Conservation (phyloP, 441 rosid species). For the Euphorbia schlechtendalii region DNA sequence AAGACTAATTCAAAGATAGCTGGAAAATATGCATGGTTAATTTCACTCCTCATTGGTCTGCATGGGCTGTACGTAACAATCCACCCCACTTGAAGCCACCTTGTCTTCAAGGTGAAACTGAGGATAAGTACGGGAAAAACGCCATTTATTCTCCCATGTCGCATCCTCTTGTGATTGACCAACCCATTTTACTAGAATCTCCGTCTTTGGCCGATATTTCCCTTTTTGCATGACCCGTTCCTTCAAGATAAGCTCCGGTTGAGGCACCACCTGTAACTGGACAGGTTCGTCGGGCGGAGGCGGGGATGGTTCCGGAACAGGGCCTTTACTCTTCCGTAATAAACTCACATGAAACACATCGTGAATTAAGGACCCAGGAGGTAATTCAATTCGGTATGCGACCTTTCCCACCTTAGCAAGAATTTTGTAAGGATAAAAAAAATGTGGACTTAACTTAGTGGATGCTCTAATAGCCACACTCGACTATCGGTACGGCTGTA, state of each 20-base stretch:
- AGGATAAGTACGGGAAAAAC: neutral
- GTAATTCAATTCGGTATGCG: neutral
- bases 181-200: neutral
- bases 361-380: neutral
- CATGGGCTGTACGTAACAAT: too few species aligned
- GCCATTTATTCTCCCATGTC: neutral
- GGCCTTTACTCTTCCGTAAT: neutral
- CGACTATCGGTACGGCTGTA: neutral
- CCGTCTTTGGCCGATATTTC: neutral
- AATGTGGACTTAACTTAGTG: neutral
- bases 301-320: neutral
- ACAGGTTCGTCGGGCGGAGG: neutral
- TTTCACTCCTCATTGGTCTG: too few species aligned
- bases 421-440: neutral
- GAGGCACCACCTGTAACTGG: neutral
- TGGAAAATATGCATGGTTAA: too few species aligned
- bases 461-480: neutral
- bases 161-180: neutral
- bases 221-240: neutral
- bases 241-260: neutral
- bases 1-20: too few species aligned
- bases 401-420: neutral
- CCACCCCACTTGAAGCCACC: neutral
- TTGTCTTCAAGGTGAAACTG: constrained; percentile 11
- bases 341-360: neutral